Evolutionary conservation across 2,329 filamentous ascomycete genomes (phyloP), one percentile per base, ranked within the genome.

Genomic region (Talaromyces funiculosus): DNA sequence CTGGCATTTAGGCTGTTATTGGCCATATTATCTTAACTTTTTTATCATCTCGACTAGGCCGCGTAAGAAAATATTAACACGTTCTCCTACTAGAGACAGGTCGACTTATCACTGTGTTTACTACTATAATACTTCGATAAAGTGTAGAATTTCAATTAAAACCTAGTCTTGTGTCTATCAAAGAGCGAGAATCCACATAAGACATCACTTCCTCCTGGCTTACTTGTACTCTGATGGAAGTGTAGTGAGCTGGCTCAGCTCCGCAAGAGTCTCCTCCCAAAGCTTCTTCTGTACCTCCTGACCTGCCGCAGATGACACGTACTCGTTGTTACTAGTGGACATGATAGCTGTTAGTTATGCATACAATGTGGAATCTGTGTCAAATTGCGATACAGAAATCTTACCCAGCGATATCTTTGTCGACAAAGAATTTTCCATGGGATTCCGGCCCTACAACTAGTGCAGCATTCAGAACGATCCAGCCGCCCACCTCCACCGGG

Each of bases 341-440:
- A 38, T 18, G 22, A 40, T 31, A 14, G 18, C 35, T 22, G 14
- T 59, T 22, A 53, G 22, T 22, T 53, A 33, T 42, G 33, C 7
- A 22, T 22, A 42, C 14, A 40, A 16, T 8, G 24, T 6, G 7
- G 22, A 16, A 9, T 4, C 20, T 16, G 33, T 16, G 20, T 8
- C 42, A 16, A 16, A 33, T 20, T 1, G 5, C 4, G 3, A 33
- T 2, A 3, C 4, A 33, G 24, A 7, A n/a, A 8, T n/a, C 67
- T 64, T 65, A 70, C 68, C 63, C 57, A 20, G 53, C n/a, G 31
- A 68, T 58, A 1, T 33, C 35, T 55, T 68, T 67, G 59, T 70
- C 65, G 3, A 5, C 29, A 31, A 67, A 55, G 22, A 65, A 67
- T 45, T 59, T 64, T 3, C 65, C 69, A 65, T 68, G 66, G 5